phyloP scores from a whole-genome alignment of 305 asterid genomes.

The Salvia sclarea region DNA sequence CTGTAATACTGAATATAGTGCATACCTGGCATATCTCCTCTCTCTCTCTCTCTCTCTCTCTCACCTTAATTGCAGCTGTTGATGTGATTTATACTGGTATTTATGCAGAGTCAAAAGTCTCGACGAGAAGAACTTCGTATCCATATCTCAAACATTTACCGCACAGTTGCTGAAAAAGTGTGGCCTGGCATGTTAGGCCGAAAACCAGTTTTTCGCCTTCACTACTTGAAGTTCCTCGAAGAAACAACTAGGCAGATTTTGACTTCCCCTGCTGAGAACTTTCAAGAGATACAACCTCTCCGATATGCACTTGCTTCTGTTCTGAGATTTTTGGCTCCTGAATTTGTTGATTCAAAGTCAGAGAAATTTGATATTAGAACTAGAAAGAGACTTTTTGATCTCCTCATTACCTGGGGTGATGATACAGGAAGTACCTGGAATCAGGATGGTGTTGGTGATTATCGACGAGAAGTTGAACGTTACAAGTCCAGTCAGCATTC shows the following conservation, averaged over 20 bases:
- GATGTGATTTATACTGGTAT: conserved; percentile 29
- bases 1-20: conserved; percentile 17
- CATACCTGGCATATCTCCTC: background rate
- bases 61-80: conserved; percentile 16
- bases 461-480: conserved; percentile 98
- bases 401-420: conserved; percentile 92
- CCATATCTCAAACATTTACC: conserved; percentile 86
- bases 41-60: background rate
- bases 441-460: conserved; percentile 93
- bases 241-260: conserved; percentile 80
- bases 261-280: conserved; percentile 76
- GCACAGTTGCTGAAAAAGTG: conserved; percentile 88
- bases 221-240: conserved; percentile 91
- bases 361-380: conserved; percentile 93
- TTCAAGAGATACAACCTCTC: conserved; percentile 92
- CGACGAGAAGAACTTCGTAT: conserved; percentile 97
- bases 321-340: conserved; percentile 95
- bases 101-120: conserved; percentile 87
- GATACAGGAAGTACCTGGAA: conserved; percentile 91
- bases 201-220: conserved; percentile 96
- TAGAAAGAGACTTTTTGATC: conserved; percentile 94
- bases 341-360: conserved; percentile 94
- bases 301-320: conserved; percentile 96
- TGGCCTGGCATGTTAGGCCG: conserved; percentile 99
- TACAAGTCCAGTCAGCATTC: conserved; percentile 94